Evolutionary conservation across 768 basidiomycete genomes (phyloP).

Genomic region (Tylopilus sp.): DNA sequence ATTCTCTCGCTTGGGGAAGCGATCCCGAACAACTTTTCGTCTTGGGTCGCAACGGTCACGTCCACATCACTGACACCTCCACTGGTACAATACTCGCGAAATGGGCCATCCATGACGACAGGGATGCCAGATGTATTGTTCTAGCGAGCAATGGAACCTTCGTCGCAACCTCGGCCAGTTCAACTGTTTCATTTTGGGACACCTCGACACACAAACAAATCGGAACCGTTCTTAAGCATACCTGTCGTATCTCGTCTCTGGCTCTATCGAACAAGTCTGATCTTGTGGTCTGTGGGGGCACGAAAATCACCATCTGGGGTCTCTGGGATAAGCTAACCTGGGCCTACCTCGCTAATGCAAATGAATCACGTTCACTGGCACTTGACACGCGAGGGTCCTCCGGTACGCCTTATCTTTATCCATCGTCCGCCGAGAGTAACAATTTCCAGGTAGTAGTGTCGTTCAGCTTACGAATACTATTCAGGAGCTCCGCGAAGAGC

Average conservation of each 20-base stretch:
- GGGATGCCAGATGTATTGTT: not conserved
- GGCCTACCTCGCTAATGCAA: no score
- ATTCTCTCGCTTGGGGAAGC: not conserved
- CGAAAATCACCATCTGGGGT: not conserved
- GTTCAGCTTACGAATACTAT: no score
- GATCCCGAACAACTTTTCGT: not conserved
- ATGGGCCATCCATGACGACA: not conserved
- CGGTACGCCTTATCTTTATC: no score
- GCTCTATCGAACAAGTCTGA: not conserved
- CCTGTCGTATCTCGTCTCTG: not conserved
- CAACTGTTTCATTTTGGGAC: not conserved
- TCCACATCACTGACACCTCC: not conserved
- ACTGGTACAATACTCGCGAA: not conserved
- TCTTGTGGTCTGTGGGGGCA: not conserved
- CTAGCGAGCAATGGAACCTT: no score
- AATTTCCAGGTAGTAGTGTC: no score
- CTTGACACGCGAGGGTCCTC: no score
- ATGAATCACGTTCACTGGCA: no score
- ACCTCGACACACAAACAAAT: not conserved
- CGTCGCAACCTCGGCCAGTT: no score
- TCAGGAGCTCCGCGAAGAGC: no score
- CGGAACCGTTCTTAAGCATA: not conserved
- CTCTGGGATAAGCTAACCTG: not conserved
- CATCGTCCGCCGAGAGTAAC: no score
- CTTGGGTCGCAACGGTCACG: not conserved